These are phyloP conservation scores for Pythium volutum DNA, from an alignment of 352 stramenopile genomes.

Conservation along the genomic window DNA sequence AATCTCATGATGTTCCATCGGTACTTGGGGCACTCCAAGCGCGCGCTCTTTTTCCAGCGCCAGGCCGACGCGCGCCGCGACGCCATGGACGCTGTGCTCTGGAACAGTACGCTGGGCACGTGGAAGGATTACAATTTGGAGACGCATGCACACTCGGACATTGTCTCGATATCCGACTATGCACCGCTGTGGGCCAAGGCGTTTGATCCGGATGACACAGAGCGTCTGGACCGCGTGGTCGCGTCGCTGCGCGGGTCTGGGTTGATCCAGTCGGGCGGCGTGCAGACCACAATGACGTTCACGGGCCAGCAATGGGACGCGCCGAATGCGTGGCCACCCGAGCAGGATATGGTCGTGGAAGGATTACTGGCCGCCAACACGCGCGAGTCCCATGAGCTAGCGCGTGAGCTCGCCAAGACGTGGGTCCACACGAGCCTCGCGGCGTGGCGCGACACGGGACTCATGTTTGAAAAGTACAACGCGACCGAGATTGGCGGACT, in stretches of 20 bases:
- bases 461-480: slow-evolving; percentile 92
- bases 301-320: slow-evolving; percentile 88
- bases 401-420: slow-evolving; percentile 44
- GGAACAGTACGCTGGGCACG: slow-evolving; percentile 43
- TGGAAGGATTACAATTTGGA: slow-evolving; percentile 81
- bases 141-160: slow-evolving; percentile 35
- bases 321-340: slow-evolving; percentile 83
- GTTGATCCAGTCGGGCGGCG: slow-evolving; percentile 58
- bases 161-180: slow-evolving; percentile 69
- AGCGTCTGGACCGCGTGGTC: slow-evolving; percentile 47
- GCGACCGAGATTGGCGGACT: slow-evolving; percentile 56
- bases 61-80: slow-evolving; percentile 36
- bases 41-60: slow-evolving; percentile 42
- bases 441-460: slow-evolving; percentile 62
- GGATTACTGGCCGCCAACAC: slow-evolving; percentile 60
- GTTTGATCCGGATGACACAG: slow-evolving; percentile 43
- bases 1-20: slow-evolving; percentile 70
- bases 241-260: slow-evolving; percentile 49
- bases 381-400: slow-evolving; percentile 44
- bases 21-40: slow-evolving; percentile 38
- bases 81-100: slow-evolving; percentile 73
- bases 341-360: slow-evolving; percentile 82
- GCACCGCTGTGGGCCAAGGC: slow-evolving; percentile 74
- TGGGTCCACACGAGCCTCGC: slow-evolving; percentile 65
- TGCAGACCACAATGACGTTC: slow-evolving; percentile 63